Conservation (phyloP, 2,329 filamentous ascomycete genomes). For the Pyricularia sp. region DNA sequence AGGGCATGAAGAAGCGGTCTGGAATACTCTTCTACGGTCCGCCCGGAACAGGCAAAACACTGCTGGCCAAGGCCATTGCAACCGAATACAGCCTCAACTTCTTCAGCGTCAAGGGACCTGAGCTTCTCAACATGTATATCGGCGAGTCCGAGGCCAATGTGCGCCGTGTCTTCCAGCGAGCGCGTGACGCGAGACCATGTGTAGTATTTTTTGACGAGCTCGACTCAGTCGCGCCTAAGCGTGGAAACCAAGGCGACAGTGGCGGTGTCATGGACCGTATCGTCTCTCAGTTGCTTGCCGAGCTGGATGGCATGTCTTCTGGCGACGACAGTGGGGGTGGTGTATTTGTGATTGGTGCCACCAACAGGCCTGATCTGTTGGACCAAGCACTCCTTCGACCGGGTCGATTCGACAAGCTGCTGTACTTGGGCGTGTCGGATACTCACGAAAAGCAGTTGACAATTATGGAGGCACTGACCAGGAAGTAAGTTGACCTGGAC, state of each 20-base stretch:
- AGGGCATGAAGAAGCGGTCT: slow-evolving; percentile 95
- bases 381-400: slow-evolving; percentile 82
- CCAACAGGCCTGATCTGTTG: slow-evolving; percentile 84
- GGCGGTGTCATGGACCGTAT: slow-evolving; percentile 98
- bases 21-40: slow-evolving; percentile 88
- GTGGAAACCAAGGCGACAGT: slow-evolving; percentile 93
- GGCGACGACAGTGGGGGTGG: slow-evolving; percentile 38
- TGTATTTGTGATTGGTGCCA: slow-evolving; percentile 94
- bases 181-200: slow-evolving; percentile 72
- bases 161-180: slow-evolving; percentile 74
- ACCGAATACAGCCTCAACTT: slow-evolving; percentile 92
- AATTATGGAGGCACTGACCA: slow-evolving; percentile 84
- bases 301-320: slow-evolving; percentile 95
- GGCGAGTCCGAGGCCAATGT: slow-evolving; percentile 90
- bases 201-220: slow-evolving; percentile 91
- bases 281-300: slow-evolving; percentile 84
- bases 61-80: slow-evolving; percentile 86
- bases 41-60: slow-evolving; percentile 80
- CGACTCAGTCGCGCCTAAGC: slow-evolving; percentile 87
- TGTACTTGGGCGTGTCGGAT: slow-evolving; percentile 91
- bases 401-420: slow-evolving; percentile 94
- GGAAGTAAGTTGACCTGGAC: slow-evolving; percentile 55
- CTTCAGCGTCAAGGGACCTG: slow-evolving; percentile 85
- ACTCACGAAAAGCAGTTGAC: slow-evolving; percentile 93
- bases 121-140: slow-evolving; percentile 92